These are phyloP conservation scores for Hamamelis virginiana DNA, from an alignment of 164 flowering plant species.

Conservation along the genomic window DNA sequence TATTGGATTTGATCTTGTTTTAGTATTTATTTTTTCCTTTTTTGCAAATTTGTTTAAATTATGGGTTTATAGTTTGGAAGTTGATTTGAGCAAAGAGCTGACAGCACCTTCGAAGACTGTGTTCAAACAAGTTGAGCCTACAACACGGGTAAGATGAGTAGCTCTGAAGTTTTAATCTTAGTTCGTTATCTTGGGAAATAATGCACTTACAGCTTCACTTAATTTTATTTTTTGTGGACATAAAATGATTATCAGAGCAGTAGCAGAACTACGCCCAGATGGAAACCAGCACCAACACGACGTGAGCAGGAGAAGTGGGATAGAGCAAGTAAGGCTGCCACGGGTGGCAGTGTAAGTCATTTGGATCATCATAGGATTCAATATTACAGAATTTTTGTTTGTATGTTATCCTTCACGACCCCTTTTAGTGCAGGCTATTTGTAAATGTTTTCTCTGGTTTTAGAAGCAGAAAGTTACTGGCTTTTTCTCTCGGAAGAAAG, in stretches of 20 bases:
- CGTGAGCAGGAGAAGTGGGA: constrained; percentile 95
- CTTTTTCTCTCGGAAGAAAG: too few species aligned
- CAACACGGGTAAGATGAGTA: constrained; percentile 38
- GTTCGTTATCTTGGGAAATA: not conserved
- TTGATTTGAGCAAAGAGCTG: constrained; percentile 87
- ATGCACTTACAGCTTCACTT: not conserved
- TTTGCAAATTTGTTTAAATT: not conserved
- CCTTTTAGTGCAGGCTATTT: not conserved
- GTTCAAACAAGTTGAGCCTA: constrained; percentile 36
- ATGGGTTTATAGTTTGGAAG: constrained; percentile 55
- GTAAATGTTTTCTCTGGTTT: not conserved
- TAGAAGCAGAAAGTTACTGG: too few species aligned
- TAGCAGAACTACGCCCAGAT: constrained; percentile 35
- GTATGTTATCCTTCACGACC: too few species aligned
- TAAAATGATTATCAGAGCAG: constrained; percentile 36
- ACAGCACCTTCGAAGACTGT: constrained; percentile 39
- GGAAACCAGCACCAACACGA: constrained; percentile 86
- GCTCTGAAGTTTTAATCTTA: not conserved
- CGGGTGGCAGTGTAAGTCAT: constrained; percentile 79
- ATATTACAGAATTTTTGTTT: too few species aligned
- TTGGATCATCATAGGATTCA: not conserved
- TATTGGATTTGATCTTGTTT: not conserved
- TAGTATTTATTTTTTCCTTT: not conserved
- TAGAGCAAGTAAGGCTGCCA: constrained; percentile 82
- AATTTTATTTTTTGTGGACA: constrained; percentile 2